Percentiles rank a stretch among this genome's conserved stretches.
phyloP scores from a whole-genome alignment of 2,329 filamentous ascomycete species.

The Fusarium circinatum region DNA sequence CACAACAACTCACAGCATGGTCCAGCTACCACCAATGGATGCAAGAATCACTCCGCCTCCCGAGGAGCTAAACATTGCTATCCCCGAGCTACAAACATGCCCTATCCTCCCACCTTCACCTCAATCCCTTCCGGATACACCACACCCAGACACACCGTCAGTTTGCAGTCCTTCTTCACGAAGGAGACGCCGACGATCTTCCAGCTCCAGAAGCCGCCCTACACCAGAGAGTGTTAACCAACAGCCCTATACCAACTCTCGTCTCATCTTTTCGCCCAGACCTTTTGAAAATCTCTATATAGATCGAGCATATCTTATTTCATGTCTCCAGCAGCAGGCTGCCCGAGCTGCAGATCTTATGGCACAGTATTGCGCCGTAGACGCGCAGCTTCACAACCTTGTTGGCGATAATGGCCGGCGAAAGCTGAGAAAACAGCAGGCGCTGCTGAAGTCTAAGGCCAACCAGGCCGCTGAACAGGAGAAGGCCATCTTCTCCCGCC shows the following conservation, averaged over 20 bases:
- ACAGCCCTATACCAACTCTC: conserved; percentile 8
- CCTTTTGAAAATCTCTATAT: conserved; percentile 55
- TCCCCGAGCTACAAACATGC: conserved; percentile 12
- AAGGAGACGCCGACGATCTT: conserved; percentile 26
- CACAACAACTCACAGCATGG: conserved; percentile 13
- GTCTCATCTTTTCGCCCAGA: conserved; percentile 49
- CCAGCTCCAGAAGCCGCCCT: conserved; percentile 4
- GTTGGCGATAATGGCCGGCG: conserved; percentile 43
- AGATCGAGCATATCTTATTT: conserved; percentile 59
- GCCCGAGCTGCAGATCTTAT: conserved; percentile 52
- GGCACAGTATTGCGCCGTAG: conserved; percentile 50
- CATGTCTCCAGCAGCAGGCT: conserved; percentile 55
- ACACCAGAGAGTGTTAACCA: conserved; percentile 5
- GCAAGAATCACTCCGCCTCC: conserved; percentile 32
- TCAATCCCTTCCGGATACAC: conserved; percentile 8
- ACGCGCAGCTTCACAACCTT: conserved; percentile 46
- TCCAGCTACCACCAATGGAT: conserved; percentile 30
- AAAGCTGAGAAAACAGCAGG: conserved; percentile 54
- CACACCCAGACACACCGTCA: not conserved
- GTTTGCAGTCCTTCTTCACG: not conserved
- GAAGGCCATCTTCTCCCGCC: conserved; percentile 54
- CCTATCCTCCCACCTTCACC: conserved; percentile 16
- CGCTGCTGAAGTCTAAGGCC: conserved; percentile 55
- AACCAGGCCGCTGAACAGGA: conserved; percentile 59
- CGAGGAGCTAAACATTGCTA: conserved; percentile 20